Evolutionary conservation across 306 rosid species (phyloP), one percentile per base, ranked within the genome.

Genomic region (Glycyrrhiza uralensis): DNA sequence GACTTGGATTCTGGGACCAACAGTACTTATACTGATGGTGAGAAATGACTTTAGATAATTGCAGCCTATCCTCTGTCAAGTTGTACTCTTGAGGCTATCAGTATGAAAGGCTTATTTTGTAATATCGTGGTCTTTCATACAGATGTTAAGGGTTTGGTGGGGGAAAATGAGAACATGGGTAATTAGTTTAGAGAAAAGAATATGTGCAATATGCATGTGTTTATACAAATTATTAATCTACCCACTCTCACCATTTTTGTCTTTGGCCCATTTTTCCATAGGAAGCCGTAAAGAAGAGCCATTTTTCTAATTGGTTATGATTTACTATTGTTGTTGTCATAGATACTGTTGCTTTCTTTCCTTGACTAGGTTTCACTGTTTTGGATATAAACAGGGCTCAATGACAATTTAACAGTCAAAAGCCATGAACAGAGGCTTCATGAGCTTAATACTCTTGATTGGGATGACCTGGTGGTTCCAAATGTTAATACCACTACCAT

Each of bases 391-490:
- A 76, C 92, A 86, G 98, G 69, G 51, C 76, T 80, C 33, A 69
- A 76, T 71, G 86, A 59, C 24, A 76, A 58, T 76, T 56, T 69
- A 76, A 84, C 84, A 17, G 84, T 71, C 74, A 71, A 72, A 66
- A 84, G 60, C 80, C 85, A 81, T 75, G 90, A 90, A 54, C 76
- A 77, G 75, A 82, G 75, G 80, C 96, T 93, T 71, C 92, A 79
- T 76, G 99, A 95, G 83, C 79, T 95, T 73, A 95, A 95, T 73
- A 91, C 99, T 24, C 97, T 91, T 45, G 99, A 95, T 14, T 95
- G 99, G 99, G 97, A 95, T 72, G 99, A 95, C 9, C 89, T 94
- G 60, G 88, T 95, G 65, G 85, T 61, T 57, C 14, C 85, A 70
- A 76, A 84, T 68, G 91, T 74, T 64, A 76, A 71, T 79, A 79